phyloP scores from a whole-genome alignment of 2,329 filamentous ascomycete species.

The Cercospora sp. region DNA sequence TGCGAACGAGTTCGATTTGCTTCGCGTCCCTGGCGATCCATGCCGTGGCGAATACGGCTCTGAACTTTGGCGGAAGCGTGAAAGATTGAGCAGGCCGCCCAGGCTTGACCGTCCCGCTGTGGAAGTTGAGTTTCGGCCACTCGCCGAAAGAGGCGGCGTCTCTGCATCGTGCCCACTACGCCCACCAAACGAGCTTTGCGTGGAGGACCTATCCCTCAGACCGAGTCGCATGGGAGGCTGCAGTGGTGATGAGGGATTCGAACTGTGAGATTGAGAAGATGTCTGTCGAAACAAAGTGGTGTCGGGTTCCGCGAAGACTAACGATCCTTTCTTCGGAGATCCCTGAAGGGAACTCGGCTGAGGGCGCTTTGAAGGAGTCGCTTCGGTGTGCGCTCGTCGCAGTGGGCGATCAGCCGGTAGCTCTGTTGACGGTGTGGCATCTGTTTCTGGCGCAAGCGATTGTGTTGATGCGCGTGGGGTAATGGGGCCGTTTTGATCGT shows the following conservation, averaged over 20 bases:
- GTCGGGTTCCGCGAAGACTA: constrained; percentile 51
- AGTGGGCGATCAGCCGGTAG: constrained; percentile 21
- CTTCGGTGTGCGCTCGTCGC: constrained; percentile 34
- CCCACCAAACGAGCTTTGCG: constrained; percentile 73
- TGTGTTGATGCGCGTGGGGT: constrained; percentile 42
- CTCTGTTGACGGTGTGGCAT: constrained; percentile 26
- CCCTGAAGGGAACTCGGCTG: constrained; percentile 29
- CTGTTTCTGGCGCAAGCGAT: constrained; percentile 30
- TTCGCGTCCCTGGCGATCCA: constrained; percentile 71
- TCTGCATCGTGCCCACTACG: constrained; percentile 71
- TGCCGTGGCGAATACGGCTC: constrained; percentile 68
- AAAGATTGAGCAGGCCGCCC: constrained; percentile 78
- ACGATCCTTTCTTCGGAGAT: constrained; percentile 52
- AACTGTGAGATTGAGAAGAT: constrained; percentile 66
- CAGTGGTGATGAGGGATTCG: constrained; percentile 57
- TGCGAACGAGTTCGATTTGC: constrained; percentile 82
- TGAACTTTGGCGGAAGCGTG: constrained; percentile 77
- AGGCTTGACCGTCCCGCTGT: constrained; percentile 88
- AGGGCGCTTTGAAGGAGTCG: constrained; percentile 30
- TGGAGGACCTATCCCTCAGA: constrained; percentile 79
- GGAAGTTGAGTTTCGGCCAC: constrained; percentile 73
- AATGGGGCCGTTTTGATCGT: constrained; percentile 40
- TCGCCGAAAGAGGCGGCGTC: constrained; percentile 59
- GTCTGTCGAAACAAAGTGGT: constrained; percentile 58
- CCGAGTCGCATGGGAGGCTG: constrained; percentile 62